Percentiles rank a stretch among this genome's conserved stretches.
Conservation (phyloP, 306 rosid species). For the Mimosa bimucronata region DNA sequence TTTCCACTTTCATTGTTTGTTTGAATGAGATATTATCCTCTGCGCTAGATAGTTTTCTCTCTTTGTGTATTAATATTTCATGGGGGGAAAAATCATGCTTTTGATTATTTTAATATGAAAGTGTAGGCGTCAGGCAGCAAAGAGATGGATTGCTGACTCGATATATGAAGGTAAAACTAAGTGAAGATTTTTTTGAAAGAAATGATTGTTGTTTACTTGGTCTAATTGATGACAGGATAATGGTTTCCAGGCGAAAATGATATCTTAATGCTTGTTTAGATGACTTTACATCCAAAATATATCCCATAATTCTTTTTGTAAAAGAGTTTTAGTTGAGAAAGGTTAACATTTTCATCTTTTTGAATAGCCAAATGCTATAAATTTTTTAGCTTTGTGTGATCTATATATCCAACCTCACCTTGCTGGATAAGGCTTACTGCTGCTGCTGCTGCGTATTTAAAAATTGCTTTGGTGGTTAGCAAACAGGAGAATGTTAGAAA, state of each 20-base stretch:
- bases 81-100: slow-evolving; percentile 23
- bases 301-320: not conserved
- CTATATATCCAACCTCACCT: not conserved
- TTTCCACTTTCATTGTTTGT: not conserved
- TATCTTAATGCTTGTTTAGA: not conserved
- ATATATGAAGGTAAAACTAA: slow-evolving; percentile 80
- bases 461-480: not conserved
- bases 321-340: not conserved
- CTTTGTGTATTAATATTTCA: not conserved
- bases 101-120: slow-evolving; percentile 41
- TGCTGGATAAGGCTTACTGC: no score
- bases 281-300: not conserved
- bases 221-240: slow-evolving; percentile 23
- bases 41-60: not conserved
- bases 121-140: slow-evolving; percentile 62
- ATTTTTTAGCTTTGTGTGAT: no score
- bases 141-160: slow-evolving; percentile 72
- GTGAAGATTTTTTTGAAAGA: slow-evolving; percentile 21
- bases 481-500: not conserved
- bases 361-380: no score
- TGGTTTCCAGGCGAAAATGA: slow-evolving; percentile 16
- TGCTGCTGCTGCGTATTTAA: not conserved
- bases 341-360: not conserved
- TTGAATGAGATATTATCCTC: not conserved
- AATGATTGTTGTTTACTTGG: slow-evolving; percentile 14